These are phyloP conservation scores for Gnaphalium uliginosum DNA, from an alignment of 129 eudicot genomes.

Conservation along the genomic window DNA sequence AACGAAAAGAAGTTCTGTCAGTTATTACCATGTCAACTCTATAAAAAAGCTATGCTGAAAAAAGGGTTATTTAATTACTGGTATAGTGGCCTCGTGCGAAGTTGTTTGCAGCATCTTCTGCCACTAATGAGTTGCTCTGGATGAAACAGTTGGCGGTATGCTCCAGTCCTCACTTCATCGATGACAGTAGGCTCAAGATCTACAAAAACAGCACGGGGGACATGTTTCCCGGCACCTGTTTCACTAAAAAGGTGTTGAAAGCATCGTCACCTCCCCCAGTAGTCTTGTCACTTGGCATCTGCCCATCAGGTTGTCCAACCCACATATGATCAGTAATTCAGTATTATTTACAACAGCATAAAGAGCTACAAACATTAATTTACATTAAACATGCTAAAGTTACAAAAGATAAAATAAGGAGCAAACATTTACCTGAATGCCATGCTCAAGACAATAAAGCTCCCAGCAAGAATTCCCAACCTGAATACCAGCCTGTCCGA, in stretches of 20 bases:
- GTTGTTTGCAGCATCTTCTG: constrained; percentile 47
- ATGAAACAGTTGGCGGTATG: no score
- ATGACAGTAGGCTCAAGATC: constrained; percentile 60
- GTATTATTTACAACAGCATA: no score
- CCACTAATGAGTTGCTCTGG: constrained; percentile 55
- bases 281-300: constrained; percentile 18
- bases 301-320: constrained; percentile 48
- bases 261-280: constrained; percentile 57
- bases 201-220: constrained; percentile 52
- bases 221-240: constrained; percentile 58
- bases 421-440: no score
- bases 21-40: no score
- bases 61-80: constrained; percentile 16
- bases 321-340: no score
- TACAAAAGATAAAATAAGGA: no score
- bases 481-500: no score
- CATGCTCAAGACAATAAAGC: no score
- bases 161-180: constrained; percentile 32
- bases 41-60: no score
- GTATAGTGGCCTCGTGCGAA: constrained; percentile 60
- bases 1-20: neutral
- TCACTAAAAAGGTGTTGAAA: constrained; percentile 57
- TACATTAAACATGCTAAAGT: no score
- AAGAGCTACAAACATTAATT: no score
- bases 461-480: no score